Evolutionary conservation across 2,329 filamentous ascomycete species (phyloP).

Genomic region (Teratosphaeria nubilosa): DNA sequence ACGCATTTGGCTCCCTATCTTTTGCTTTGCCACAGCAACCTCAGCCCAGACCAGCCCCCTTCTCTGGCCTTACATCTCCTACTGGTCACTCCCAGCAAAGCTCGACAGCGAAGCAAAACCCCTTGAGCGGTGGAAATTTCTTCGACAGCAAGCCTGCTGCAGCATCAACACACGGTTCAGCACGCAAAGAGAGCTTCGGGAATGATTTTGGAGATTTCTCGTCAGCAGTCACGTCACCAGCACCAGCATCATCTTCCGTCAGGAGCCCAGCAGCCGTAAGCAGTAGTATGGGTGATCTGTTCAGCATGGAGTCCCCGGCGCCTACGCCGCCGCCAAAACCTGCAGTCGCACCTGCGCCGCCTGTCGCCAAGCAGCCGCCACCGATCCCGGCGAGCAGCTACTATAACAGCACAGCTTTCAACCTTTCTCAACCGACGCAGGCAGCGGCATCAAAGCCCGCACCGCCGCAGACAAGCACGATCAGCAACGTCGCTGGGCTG

Average conservation of each 20-base stretch:
- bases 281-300: constrained; percentile 62
- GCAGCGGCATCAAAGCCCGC: constrained; percentile 24
- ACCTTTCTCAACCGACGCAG: constrained; percentile 50
- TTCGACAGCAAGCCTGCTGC: constrained; percentile 56
- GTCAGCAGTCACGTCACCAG: constrained; percentile 51
- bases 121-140: constrained; percentile 64
- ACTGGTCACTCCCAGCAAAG: constrained; percentile 38
- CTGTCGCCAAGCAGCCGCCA: constrained; percentile 22
- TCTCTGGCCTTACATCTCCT: constrained; percentile 52
- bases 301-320: constrained; percentile 54
- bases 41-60: constrained; percentile 49
- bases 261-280: constrained; percentile 15
- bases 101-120: constrained; percentile 28
- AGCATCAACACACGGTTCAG: constrained; percentile 29
- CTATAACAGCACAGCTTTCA: constrained; percentile 63
- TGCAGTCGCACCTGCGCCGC: constrained; percentile 18
- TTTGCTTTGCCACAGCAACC: constrained; percentile 40
- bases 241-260: constrained; percentile 18
- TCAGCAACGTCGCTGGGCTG: constrained; percentile 32
- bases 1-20: constrained; percentile 66
- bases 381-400: constrained; percentile 25
- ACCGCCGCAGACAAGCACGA: constrained; percentile 18
- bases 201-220: constrained; percentile 46
- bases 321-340: constrained; percentile 11
- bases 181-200: constrained; percentile 40